phyloP scores from a whole-genome alignment of 371 early-diverging fungal species.

The Mucor velutinosus region DNA sequence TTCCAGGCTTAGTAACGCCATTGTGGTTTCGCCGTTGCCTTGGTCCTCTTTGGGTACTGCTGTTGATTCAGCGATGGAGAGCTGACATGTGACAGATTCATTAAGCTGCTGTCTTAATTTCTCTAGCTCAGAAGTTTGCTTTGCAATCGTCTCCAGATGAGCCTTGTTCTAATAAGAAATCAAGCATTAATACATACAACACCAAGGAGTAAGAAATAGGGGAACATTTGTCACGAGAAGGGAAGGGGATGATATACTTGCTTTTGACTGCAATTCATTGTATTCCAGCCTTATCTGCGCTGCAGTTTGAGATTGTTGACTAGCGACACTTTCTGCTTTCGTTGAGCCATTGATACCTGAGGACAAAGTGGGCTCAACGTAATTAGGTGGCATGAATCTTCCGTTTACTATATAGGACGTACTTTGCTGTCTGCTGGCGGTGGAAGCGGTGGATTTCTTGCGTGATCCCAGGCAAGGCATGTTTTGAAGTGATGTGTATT shows the following conservation, averaged over 20 bases:
- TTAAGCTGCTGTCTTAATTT: conserved; percentile 29
- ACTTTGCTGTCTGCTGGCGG: background rate
- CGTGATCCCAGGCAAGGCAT: conserved; percentile 32
- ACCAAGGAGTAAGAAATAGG: background rate
- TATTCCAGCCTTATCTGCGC: conserved; percentile 45
- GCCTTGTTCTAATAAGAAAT: conserved; percentile 33
- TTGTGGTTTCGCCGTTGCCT: background rate
- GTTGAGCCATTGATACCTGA: background rate
- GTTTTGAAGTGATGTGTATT: background rate
- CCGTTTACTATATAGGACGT: background rate
- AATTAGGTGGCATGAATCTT: conserved; percentile 1
- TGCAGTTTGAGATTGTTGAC: conserved; percentile 18
- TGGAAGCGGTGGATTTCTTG: conserved; percentile 15
- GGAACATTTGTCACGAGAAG: background rate
- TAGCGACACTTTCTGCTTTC: conserved; percentile 8
- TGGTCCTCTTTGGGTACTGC: background rate
- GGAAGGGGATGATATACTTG: background rate
- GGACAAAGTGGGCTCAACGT: background rate
- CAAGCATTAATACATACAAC: background rate
- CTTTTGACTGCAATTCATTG: conserved; percentile 46
- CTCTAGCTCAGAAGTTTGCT: conserved; percentile 42
- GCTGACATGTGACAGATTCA: background rate
- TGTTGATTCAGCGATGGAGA: background rate
- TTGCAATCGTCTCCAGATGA: conserved; percentile 38
- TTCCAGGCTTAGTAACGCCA: conserved; percentile 2